phyloP scores from a whole-genome alignment of 805 yeast species.

The Yarrowia keelungensis region DNA sequence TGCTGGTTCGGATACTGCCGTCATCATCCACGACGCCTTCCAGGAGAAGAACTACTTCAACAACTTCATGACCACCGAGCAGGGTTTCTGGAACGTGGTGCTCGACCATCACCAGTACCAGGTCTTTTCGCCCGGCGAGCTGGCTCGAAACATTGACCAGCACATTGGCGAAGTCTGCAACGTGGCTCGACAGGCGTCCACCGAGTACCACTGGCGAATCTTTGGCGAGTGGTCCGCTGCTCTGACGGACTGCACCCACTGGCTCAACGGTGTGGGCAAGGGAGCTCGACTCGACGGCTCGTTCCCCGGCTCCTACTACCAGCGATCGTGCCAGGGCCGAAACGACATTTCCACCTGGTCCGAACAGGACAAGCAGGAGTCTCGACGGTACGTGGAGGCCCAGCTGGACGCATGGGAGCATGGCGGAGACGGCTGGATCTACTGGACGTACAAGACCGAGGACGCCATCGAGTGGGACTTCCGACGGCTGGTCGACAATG shows the following conservation, averaged over 20 bases:
- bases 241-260: conserved; percentile 84
- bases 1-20: conserved; percentile 58
- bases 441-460: conserved; percentile 95
- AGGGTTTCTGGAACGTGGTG: conserved; percentile 66
- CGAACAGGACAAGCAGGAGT: conserved; percentile 59
- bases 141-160: conserved; percentile 63
- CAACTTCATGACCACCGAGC: conserved; percentile 54
- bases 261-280: conserved; percentile 86
- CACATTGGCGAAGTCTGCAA: conserved; percentile 64
- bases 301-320: conserved; percentile 52
- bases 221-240: conserved; percentile 94
- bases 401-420: conserved; percentile 85
- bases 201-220: conserved; percentile 74
- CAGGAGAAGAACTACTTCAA: conserved; percentile 68
- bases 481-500: conserved; percentile 60
- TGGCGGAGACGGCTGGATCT: conserved; percentile 79
- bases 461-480: conserved; percentile 85
- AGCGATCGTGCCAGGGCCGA: conserved; percentile 68
- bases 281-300: conserved; percentile 84
- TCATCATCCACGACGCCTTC: conserved; percentile 86
- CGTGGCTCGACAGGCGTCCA: conserved; percentile 55
- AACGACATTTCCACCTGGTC: conserved; percentile 65
- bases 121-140: conserved; percentile 72
- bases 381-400: conserved; percentile 82
- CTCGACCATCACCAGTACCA: conserved; percentile 93